Percentiles rank a stretch among this genome's conserved stretches.
Evolutionary conservation across 768 basidiomycete genomes (phyloP).

Genomic region (Russula griseocarnosa): DNA sequence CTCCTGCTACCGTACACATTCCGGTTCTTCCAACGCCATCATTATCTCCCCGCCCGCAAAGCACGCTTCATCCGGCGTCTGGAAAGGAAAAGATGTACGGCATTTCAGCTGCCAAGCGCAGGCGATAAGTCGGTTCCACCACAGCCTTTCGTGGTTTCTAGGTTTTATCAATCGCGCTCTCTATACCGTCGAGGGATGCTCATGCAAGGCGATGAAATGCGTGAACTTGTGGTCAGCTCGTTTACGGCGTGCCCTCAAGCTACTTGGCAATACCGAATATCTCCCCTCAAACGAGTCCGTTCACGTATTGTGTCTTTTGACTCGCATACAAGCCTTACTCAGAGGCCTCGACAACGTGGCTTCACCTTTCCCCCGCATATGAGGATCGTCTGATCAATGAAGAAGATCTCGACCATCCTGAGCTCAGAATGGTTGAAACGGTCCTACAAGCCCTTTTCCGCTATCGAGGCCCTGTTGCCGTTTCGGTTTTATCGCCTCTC

Average conservation of each 20-base stretch:
- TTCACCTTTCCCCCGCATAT: slow-evolving; percentile 6
- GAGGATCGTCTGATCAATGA: not conserved
- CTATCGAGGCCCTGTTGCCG: slow-evolving; percentile 20
- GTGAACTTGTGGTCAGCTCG: slow-evolving; percentile 23
- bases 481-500: slow-evolving; percentile 18
- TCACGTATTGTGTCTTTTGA: slow-evolving; percentile 22
- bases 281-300: not conserved
- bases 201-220: slow-evolving; percentile 10
- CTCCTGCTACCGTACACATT: not conserved
- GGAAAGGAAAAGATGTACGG: slow-evolving; percentile 11
- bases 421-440: slow-evolving; percentile 18
- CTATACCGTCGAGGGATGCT: slow-evolving; percentile 16
- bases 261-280: slow-evolving; percentile 3
- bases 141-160: slow-evolving; percentile 14
- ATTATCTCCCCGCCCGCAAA: not conserved
- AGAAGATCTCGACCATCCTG: not conserved
- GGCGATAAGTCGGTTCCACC: slow-evolving; percentile 5
- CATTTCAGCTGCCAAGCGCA: slow-evolving; percentile 5
- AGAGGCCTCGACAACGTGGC: slow-evolving; percentile 18
- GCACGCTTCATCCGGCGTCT: not conserved
- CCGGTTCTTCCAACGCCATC: not conserved
- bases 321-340: slow-evolving; percentile 21
- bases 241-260: slow-evolving; percentile 15
- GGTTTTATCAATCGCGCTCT: slow-evolving; percentile 25
- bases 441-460: slow-evolving; percentile 17